phyloP scores from a whole-genome alignment of 345 rosid species.

The Dimocarpus longan region DNA sequence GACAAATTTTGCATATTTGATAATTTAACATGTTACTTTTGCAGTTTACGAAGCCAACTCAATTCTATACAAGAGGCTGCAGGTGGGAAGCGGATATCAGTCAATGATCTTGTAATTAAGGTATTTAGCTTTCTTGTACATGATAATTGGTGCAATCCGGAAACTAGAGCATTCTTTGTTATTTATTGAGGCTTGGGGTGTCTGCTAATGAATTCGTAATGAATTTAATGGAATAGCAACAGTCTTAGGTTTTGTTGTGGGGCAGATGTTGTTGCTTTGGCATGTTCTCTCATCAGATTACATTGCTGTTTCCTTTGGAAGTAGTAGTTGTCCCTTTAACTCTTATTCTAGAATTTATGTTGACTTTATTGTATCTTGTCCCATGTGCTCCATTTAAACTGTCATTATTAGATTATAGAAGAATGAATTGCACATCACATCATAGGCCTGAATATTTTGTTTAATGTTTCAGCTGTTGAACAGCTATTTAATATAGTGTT shows the following conservation, averaged over 20 bases:
- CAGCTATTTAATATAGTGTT: conserved; percentile 1
- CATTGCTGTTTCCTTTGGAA: not conserved
- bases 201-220: not conserved
- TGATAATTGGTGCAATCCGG: not conserved
- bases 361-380: not conserved
- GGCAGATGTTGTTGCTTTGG: not conserved
- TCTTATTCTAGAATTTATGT: not conserved
- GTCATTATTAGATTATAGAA: not conserved
- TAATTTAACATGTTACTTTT: conserved; percentile 21
- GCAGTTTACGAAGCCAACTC: conserved; percentile 77
- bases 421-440: not conserved
- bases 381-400: not conserved
- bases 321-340: not conserved
- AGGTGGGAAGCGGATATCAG: conserved; percentile 88
- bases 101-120: conserved; percentile 98
- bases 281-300: not conserved
- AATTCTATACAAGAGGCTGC: conserved; percentile 87
- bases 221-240: not conserved
- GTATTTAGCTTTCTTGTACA: conserved; percentile 37
- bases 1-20: not conserved
- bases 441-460: not conserved
- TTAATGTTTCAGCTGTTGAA: not conserved
- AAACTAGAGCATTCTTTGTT: not conserved
- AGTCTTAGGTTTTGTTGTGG: too few species aligned
- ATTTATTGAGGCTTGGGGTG: not conserved